phyloP scores from a whole-genome alignment of 2,329 filamentous ascomycete genomes.

The Colletotrichum tabaci region DNA sequence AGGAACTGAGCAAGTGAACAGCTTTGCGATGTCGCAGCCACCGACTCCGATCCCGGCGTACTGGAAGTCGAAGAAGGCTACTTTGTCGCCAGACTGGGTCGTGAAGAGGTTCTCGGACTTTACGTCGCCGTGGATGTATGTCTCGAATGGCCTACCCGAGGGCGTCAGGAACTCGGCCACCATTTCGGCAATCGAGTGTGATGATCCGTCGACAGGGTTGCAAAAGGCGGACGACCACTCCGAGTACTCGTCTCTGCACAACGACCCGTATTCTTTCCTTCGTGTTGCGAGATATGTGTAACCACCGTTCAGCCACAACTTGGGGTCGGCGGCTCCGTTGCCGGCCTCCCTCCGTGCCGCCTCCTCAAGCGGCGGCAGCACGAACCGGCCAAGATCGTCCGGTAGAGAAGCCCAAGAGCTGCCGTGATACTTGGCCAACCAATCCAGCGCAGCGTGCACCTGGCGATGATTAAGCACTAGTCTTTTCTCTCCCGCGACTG shows the following conservation, averaged over 20 bases:
- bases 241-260: conserved; percentile 61
- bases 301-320: conserved; percentile 75
- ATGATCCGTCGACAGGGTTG: conserved; percentile 43
- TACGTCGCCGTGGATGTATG: conserved; percentile 77
- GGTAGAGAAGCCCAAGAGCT: conserved; percentile 62
- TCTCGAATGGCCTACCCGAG: conserved; percentile 61
- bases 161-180: conserved; percentile 68
- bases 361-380: conserved; percentile 72
- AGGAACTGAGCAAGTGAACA: conserved; percentile 77
- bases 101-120: conserved; percentile 80
- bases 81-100: conserved; percentile 60
- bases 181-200: conserved; percentile 63
- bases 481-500: conserved; percentile 70
- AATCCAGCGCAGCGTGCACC: conserved; percentile 69
- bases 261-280: conserved; percentile 66
- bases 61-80: conserved; percentile 80
- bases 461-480: conserved; percentile 62
- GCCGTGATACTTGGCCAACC: conserved; percentile 74
- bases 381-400: conserved; percentile 52
- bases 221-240: conserved; percentile 72
- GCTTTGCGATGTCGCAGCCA: conserved; percentile 76
- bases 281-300: conserved; percentile 79
- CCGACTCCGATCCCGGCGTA: conserved; percentile 76
- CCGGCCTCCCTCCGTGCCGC: conserved; percentile 48
- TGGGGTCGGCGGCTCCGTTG: conserved; percentile 41